phyloP scores from a whole-genome alignment of 2,329 filamentous ascomycete genomes.

The Phialophora macrospora region DNA sequence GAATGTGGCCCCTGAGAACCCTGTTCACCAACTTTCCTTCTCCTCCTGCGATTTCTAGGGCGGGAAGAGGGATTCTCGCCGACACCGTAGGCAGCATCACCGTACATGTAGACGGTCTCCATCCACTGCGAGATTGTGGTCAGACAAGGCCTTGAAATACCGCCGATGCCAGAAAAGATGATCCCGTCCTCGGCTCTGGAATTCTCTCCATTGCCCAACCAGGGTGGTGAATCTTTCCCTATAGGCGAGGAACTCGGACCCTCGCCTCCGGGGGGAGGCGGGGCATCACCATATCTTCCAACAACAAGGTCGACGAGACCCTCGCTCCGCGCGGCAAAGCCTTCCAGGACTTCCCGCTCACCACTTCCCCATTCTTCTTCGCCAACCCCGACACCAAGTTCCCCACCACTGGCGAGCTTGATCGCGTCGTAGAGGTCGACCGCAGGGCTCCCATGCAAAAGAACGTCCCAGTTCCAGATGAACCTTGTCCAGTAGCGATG shows the following conservation, averaged over 20 bases:
- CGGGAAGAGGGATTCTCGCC: conserved; percentile 75
- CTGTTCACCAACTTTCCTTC: conserved; percentile 43
- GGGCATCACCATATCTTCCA: conserved; percentile 75
- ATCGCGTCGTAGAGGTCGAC: conserved; percentile 79
- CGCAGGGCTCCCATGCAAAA: conserved; percentile 86
- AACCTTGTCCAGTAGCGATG: conserved; percentile 80
- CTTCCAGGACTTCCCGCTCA: conserved; percentile 89
- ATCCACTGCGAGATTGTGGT: conserved; percentile 81
- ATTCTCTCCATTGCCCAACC: conserved; percentile 74
- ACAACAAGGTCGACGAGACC: conserved; percentile 88
- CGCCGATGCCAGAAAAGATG: conserved; percentile 81
- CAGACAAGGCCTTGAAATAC: conserved; percentile 72
- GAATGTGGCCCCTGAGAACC: conserved; percentile 19
- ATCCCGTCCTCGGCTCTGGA: conserved; percentile 77
- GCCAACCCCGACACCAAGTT: conserved; percentile 90
- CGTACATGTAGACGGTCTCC: conserved; percentile 83
- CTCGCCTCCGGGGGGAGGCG: conserved; percentile 39
- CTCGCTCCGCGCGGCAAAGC: conserved; percentile 77
- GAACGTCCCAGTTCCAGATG: conserved; percentile 76
- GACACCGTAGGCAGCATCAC: conserved; percentile 82
- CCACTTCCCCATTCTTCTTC: conserved; percentile 95
- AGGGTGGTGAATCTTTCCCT: conserved; percentile 53
- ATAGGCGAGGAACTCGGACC: conserved; percentile 37
- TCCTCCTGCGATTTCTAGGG: conserved; percentile 52
- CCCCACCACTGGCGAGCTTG: conserved; percentile 86